Percentiles rank a stretch among this genome's conserved stretches.
phyloP scores from a whole-genome alignment of 805 yeast species.

The Ogataea methylovora region DNA sequence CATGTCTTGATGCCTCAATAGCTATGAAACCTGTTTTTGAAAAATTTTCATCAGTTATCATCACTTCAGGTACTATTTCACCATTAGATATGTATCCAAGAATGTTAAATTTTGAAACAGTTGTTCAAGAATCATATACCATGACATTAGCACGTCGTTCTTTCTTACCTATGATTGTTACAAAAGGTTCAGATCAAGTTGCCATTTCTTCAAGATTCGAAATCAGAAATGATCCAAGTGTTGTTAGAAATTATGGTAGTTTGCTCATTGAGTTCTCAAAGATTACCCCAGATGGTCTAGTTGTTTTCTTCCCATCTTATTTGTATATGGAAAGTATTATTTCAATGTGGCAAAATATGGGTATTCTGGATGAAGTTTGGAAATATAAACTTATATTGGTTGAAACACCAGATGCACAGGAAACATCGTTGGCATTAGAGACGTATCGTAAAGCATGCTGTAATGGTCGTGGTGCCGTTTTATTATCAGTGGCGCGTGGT shows the following conservation, averaged over 20 bases:
- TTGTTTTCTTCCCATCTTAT: constrained; percentile 95
- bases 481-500: constrained; percentile 97
- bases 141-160: constrained; percentile 93
- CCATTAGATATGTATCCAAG: constrained; percentile 98
- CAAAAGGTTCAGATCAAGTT: constrained; percentile 97
- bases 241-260: constrained; percentile 94
- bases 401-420: constrained; percentile 99
- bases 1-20: constrained; percentile 95
- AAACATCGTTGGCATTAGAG: constrained; percentile 90
- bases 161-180: constrained; percentile 90
- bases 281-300: constrained; percentile 96
- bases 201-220: constrained; percentile 95
- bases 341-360: constrained; percentile 99
- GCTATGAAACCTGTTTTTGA: constrained; percentile 97
- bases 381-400: constrained; percentile 90
- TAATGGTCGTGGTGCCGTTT: constrained; percentile 95
- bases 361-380: constrained; percentile 97
- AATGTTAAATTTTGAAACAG: constrained; percentile 91
- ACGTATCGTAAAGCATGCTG: constrained; percentile 95
- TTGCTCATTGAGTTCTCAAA: constrained; percentile 87
- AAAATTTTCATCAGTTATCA: constrained; percentile 82
- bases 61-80: constrained; percentile 96
- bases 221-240: constrained; percentile 95
- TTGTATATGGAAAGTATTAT: constrained; percentile 97
- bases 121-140: constrained; percentile 87